Conservation (phyloP, 257 asterid species). For the Penstemon eatonii region DNA sequence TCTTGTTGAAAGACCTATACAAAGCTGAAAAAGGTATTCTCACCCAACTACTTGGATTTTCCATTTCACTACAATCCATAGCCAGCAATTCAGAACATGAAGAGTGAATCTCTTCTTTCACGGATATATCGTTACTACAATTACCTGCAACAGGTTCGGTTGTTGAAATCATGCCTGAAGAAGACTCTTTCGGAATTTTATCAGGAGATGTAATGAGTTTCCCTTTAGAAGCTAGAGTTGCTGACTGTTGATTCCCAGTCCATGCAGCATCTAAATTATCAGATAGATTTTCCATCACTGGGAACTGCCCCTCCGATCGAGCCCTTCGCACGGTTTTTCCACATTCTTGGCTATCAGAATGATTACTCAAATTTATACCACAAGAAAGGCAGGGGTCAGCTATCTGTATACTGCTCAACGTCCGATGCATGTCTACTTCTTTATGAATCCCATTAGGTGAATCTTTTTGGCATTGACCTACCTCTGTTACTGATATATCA, state of each 20-base stretch:
- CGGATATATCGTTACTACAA: conserved; percentile 27
- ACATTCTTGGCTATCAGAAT: conserved; percentile 32
- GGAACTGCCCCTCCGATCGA: conserved; percentile 63
- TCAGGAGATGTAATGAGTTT: conserved; percentile 32
- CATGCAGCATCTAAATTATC: conserved; percentile 58
- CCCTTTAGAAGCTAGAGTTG: conserved; percentile 25
- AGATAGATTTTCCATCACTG: conserved; percentile 47
- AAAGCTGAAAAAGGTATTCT: conserved; percentile 44
- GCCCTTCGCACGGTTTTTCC: conserved; percentile 53
- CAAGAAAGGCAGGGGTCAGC: conserved; percentile 32
- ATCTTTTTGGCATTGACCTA: conserved; percentile 34
- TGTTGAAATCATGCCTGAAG: conserved; percentile 28
- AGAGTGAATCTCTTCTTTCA: conserved; percentile 29
- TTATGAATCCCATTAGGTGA: conserved; percentile 40
- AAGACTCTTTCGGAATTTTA: conserved; percentile 28
- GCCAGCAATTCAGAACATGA: conserved; percentile 32
- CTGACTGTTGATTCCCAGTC: conserved; percentile 54
- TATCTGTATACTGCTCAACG: conserved; percentile 34
- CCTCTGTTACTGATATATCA: conserved; percentile 34
- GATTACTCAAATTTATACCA: conserved; percentile 35
- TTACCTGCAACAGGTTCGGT: conserved; percentile 30
- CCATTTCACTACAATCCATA: conserved; percentile 37
- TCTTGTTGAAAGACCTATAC: conserved; percentile 41
- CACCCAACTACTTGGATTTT: conserved; percentile 52
- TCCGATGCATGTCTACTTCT: conserved; percentile 34